These are phyloP conservation scores for Fremontodendron californicum DNA, from an alignment of 345 rosid species.

Conservation along the genomic window DNA sequence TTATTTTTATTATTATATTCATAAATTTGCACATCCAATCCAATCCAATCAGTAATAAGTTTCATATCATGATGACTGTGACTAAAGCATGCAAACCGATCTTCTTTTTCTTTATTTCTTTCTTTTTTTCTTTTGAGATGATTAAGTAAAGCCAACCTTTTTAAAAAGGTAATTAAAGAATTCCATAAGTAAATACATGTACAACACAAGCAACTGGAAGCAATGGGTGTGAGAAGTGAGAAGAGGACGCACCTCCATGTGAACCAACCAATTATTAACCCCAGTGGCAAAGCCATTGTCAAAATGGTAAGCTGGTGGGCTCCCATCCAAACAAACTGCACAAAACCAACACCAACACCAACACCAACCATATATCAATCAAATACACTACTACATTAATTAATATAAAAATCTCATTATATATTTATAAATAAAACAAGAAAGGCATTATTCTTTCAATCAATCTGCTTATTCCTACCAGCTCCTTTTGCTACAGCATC, in stretches of 20 bases:
- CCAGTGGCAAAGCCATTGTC: constrained; percentile 73
- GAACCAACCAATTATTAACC: constrained; percentile 71
- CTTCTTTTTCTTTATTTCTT: background rate
- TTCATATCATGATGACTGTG: background rate
- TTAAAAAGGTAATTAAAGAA: too few species aligned
- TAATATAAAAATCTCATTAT: too few species aligned
- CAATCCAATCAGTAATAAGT: too few species aligned
- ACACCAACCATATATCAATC: too few species aligned
- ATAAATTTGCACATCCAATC: too few species aligned
- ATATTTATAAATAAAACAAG: background rate
- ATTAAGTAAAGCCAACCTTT: background rate
- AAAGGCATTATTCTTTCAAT: constrained; percentile 1
- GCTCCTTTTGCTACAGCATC: constrained; percentile 64
- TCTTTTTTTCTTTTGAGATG: background rate
- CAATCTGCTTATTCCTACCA: too few species aligned
- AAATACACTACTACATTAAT: too few species aligned
- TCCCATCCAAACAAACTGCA: constrained; percentile 93
- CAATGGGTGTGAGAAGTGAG: background rate
- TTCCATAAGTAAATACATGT: background rate
- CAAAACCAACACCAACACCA: too few species aligned
- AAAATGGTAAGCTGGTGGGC: constrained; percentile 85
- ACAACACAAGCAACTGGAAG: background rate
- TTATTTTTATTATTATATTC: too few species aligned
- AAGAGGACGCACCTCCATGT: constrained; percentile 58
- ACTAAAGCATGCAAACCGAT: background rate